Evolutionary conservation across 345 rosid genomes (phyloP).

Genomic region (Aquilaria sinensis): DNA sequence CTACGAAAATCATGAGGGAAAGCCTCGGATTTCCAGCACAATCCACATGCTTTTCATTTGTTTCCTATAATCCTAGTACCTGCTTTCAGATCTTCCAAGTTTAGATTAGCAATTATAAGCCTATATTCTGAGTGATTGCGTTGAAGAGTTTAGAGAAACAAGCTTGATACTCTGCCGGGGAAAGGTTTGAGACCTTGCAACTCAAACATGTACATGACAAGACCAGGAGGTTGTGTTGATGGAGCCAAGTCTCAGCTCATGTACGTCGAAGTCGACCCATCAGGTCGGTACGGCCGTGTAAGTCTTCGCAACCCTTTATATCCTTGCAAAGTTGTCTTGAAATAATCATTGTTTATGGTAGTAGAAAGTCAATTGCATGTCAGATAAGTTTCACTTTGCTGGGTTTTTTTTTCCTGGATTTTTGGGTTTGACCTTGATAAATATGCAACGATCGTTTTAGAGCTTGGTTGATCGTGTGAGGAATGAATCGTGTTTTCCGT

Average conservation of each 20-base stretch:
- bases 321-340: background rate
- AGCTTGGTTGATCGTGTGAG: too few relatives aligned
- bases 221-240: conserved; percentile 25
- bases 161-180: background rate
- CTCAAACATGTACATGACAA: conserved; percentile 40
- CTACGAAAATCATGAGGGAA: conserved; percentile 86
- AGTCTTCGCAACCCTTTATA: conserved; percentile 18
- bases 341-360: background rate
- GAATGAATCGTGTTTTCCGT: too few relatives aligned
- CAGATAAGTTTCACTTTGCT: too few relatives aligned
- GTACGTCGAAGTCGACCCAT: conserved; percentile 81
- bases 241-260: conserved; percentile 22
- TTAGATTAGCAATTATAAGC: background rate
- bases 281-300: conserved; percentile 92
- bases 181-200: conserved; percentile 11
- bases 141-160: background rate
- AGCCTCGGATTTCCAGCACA: conserved; percentile 72
- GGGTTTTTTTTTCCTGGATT: too few relatives aligned
- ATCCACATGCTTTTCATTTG: background rate
- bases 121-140: background rate
- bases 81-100: background rate
- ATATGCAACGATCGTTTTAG: too few relatives aligned
- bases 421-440: too few relatives aligned
- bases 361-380: too few relatives aligned
- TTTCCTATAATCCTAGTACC: background rate